Conservation (phyloP, 257 asterid genomes). For the Mentha longifolia region DNA sequence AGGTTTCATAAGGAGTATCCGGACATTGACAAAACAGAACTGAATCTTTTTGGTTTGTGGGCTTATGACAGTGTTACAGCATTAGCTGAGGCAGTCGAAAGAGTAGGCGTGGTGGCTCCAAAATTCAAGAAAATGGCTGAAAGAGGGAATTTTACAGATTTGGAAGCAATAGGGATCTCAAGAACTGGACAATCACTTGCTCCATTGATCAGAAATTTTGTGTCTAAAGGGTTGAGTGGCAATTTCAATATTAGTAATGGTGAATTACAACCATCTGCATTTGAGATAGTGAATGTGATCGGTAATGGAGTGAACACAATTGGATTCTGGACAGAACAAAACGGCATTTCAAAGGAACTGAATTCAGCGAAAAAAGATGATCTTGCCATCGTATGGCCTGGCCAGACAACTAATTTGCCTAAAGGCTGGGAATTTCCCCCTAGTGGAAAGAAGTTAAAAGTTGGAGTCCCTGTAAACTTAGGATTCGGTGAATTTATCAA, state of each 20-base stretch:
- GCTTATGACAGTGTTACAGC: constrained; percentile 51
- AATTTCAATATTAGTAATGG: constrained; percentile 43
- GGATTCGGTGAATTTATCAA: constrained; percentile 41
- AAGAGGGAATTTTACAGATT: constrained; percentile 35
- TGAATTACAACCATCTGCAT: constrained; percentile 42
- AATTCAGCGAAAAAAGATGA: neutral
- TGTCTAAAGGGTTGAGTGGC: constrained; percentile 52
- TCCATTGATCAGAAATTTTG: constrained; percentile 34
- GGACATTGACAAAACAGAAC: constrained; percentile 36
- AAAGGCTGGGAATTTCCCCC: constrained; percentile 57
- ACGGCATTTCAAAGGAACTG: constrained; percentile 26
- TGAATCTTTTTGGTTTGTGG: constrained; percentile 53
- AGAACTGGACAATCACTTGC: constrained; percentile 43
- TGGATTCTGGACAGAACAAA: constrained; percentile 20
- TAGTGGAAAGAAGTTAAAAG: constrained; percentile 43
- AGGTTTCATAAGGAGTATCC: constrained; percentile 50
- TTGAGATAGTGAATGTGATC: constrained; percentile 51
- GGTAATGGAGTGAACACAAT: constrained; percentile 32
- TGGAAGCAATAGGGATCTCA: constrained; percentile 48
- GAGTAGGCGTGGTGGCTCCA: constrained; percentile 24
- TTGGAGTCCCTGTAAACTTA: constrained; percentile 47
- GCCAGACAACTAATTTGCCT: constrained; percentile 40
- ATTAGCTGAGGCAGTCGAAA: constrained; percentile 45
- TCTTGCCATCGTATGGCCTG: constrained; percentile 51
- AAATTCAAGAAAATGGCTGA: constrained; percentile 10